Percentiles rank a stretch among this genome's conserved stretches.
Evolutionary conservation across 1,139 yeast genomes (phyloP).

Genomic region (Arxiozyma bovina): DNA sequence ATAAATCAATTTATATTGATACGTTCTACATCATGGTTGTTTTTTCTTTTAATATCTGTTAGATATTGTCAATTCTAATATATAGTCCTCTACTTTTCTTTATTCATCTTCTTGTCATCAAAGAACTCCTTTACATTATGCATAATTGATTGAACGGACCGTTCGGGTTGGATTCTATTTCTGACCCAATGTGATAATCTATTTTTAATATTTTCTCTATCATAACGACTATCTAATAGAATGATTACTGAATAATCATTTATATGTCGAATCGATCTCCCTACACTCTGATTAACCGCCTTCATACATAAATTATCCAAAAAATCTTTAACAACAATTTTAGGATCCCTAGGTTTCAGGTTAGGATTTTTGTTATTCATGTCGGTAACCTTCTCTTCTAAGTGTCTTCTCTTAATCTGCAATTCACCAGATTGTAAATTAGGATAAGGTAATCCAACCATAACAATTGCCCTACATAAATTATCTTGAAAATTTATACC

Average conservation of each 20-base stretch:
- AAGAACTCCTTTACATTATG: constrained; percentile 19
- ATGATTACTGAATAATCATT: constrained; percentile 73
- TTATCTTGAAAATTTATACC: constrained; percentile 88
- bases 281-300: constrained; percentile 87
- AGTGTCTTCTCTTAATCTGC: constrained; percentile 59
- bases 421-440: constrained; percentile 78
- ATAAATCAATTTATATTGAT: neutral
- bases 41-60: too few species aligned
- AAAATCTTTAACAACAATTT: constrained; percentile 35
- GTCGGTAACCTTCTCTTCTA: constrained; percentile 39
- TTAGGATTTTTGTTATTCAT: constrained; percentile 16
- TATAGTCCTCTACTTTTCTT: neutral
- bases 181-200: constrained; percentile 78
- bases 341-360: constrained; percentile 19
- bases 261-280: constrained; percentile 81
- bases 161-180: constrained; percentile 32
- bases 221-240: constrained; percentile 61
- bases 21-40: neutral
- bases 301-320: constrained; percentile 87
- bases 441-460: constrained; percentile 89
- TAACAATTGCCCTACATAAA: constrained; percentile 75
- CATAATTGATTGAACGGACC: constrained; percentile 15
- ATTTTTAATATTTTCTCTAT: constrained; percentile 38
- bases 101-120: neutral
- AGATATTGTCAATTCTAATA: neutral